These are phyloP conservation scores for Parastagonospora nodorum DNA, from an alignment of 2,329 filamentous ascomycete species.

Conservation along the genomic window DNA sequence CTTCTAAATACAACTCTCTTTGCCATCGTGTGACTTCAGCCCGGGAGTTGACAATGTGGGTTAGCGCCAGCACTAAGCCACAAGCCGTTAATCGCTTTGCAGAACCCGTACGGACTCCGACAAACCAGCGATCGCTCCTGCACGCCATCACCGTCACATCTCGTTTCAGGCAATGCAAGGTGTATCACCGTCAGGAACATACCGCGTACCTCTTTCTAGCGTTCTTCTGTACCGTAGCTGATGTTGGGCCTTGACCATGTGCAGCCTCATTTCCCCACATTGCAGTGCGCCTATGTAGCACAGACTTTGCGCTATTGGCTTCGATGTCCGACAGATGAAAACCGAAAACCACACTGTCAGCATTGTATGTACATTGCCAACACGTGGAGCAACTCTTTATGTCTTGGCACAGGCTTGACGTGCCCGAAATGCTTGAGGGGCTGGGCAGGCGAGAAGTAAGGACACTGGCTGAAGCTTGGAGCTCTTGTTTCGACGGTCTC, in stretches of 20 bases:
- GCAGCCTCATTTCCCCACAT: neutral
- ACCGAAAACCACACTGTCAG: neutral
- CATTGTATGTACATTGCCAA: too few species aligned
- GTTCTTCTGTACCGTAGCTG: neutral
- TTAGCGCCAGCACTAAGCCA: neutral
- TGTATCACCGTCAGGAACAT: neutral
- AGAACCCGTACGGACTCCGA: neutral
- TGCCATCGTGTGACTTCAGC: too few species aligned
- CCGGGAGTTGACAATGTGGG: neutral
- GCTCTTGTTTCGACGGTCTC: neutral
- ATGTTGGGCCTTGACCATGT: neutral
- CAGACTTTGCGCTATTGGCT: neutral
- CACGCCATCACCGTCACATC: neutral
- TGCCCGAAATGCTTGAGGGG: neutral
- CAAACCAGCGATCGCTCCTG: neutral
- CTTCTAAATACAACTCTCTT: too few species aligned
- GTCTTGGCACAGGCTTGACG: neutral
- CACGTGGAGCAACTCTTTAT: neutral
- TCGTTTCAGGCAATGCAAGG: neutral
- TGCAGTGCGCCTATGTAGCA: neutral
- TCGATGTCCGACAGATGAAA: slow-evolving; percentile 1
- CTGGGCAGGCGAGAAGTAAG: neutral
- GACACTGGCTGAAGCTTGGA: slow-evolving; percentile 1
- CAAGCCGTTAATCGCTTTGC: neutral
- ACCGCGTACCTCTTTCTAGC: neutral